A percentile compares a stretch with the other conserved stretches of the same genome.
phyloP scores from a whole-genome alignment of 176 grass and related monocot genomes.

The Cymbopogon citratus region DNA sequence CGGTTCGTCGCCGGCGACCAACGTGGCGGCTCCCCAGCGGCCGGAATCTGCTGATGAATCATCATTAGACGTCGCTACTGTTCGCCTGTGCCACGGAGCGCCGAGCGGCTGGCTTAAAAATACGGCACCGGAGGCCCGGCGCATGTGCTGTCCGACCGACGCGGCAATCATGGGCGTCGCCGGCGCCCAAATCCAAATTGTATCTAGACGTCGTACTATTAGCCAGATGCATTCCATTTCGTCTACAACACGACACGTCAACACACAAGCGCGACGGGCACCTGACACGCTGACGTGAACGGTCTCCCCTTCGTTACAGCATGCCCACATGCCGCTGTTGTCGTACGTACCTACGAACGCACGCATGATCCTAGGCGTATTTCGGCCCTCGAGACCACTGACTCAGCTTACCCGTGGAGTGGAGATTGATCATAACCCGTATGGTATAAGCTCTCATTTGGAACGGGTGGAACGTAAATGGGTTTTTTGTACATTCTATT shows the following conservation, averaged over 20 bases:
- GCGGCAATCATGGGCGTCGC: conserved; percentile 33
- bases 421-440: background rate
- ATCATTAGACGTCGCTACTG: background rate
- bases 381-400: background rate
- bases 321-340: conserved; percentile 1
- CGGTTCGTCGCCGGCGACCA: background rate
- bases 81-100: background rate
- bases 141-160: conserved; percentile 32
- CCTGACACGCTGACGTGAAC: conserved; percentile 2
- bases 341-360: no score
- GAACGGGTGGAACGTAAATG: no score
- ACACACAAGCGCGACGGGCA: background rate
- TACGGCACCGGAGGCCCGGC: background rate
- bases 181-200: conserved; percentile 8
- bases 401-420: background rate
- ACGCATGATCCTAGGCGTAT: background rate
- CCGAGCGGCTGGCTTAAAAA: background rate
- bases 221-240: background rate
- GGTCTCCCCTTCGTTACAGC: background rate
- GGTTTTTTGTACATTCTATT: no score
- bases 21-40: conserved; percentile 14
- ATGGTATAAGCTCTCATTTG: background rate
- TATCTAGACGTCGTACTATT: background rate
- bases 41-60: background rate
- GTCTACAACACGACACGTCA: background rate